phyloP scores from a whole-genome alignment of 2,329 filamentous ascomycete genomes.

The Waltergamsia citrina region DNA sequence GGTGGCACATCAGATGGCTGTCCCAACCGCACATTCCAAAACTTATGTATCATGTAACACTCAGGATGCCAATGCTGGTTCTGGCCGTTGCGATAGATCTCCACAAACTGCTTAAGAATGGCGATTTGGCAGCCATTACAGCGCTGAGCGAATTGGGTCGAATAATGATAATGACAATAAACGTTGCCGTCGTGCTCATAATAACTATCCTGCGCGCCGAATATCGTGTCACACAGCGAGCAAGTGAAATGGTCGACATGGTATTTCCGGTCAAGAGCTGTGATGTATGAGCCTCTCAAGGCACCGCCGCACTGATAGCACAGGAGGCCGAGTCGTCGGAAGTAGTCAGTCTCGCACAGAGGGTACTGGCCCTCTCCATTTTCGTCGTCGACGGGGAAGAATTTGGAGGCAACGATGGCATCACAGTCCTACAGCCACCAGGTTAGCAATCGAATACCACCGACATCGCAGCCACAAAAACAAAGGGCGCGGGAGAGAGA shows the following conservation, averaged over 20 bases:
- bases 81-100: slow-evolving; percentile 95
- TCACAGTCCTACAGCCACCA: slow-evolving; percentile 69
- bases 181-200: slow-evolving; percentile 96
- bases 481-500: too few species aligned
- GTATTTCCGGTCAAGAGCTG: slow-evolving; percentile 93
- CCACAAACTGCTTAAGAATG: slow-evolving; percentile 97
- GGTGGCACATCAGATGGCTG: slow-evolving; percentile 39
- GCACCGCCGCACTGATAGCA: slow-evolving; percentile 90
- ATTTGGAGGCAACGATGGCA: slow-evolving; percentile 95
- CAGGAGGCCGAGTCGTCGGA: slow-evolving; percentile 79
- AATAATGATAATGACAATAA: slow-evolving; percentile 98
- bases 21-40: slow-evolving; percentile 92
- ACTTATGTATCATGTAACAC: slow-evolving; percentile 99
- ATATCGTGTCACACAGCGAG: slow-evolving; percentile 93
- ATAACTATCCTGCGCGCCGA: slow-evolving; percentile 95
- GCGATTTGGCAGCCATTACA: slow-evolving; percentile 96
- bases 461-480: neutral
- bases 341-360: slow-evolving; percentile 96
- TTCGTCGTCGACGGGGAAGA: slow-evolving; percentile 93
- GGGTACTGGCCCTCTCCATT: slow-evolving; percentile 82
- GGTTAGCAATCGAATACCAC: slow-evolving; percentile 1
- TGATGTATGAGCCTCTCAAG: slow-evolving; percentile 94
- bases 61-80: slow-evolving; percentile 99
- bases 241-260: slow-evolving; percentile 99
- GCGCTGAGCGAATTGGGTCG: slow-evolving; percentile 89